Percentiles rank a stretch among this genome's conserved stretches.
phyloP scores from a whole-genome alignment of 306 rosid species.

The Alnus glutinosa region DNA sequence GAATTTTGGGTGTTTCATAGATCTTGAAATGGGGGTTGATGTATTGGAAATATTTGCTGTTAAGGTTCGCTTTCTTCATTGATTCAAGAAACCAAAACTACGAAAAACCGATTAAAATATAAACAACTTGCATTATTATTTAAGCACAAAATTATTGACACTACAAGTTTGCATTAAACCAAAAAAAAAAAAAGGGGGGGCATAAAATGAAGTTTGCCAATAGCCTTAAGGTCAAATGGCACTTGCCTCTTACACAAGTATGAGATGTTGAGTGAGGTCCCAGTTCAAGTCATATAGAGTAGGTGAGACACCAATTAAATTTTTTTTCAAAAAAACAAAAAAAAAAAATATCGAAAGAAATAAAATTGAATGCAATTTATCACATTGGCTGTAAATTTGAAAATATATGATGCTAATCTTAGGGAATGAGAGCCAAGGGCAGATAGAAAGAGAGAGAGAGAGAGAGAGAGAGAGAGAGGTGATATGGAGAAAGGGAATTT shows the following conservation, averaged over 20 bases:
- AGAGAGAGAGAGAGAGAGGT: neutral
- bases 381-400: neutral
- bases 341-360: neutral
- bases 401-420: neutral
- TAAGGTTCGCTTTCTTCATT: neutral
- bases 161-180: neutral
- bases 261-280: too few relatives aligned
- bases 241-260: too few relatives aligned
- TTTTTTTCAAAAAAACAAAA: neutral
- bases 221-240: neutral
- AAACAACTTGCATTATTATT: neutral
- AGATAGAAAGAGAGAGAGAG: too few relatives aligned
- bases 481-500: conserved; percentile 22
- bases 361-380: neutral
- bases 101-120: neutral
- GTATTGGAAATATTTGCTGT: neutral
- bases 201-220: neutral
- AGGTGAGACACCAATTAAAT: too few relatives aligned
- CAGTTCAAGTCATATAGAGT: too few relatives aligned
- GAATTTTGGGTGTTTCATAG: too few relatives aligned
- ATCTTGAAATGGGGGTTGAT: neutral
- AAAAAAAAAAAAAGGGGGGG: neutral
- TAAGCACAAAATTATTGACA: neutral
- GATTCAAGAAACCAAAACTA: neutral
- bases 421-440: neutral